Base-by-base conservation (phyloP, 306 rosid genomes). In the Gastrolobium bilobum region DNA sequence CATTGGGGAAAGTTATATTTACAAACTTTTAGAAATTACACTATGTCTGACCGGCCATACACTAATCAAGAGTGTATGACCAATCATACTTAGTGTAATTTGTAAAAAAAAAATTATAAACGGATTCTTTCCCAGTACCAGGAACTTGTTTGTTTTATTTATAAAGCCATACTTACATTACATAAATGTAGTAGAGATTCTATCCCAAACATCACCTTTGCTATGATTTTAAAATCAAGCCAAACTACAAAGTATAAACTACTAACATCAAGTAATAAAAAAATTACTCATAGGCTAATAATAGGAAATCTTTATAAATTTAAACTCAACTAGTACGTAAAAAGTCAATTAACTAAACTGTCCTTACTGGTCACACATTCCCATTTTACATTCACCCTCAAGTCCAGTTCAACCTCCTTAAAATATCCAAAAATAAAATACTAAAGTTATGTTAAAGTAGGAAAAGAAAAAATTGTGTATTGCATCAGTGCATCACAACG, bases 401-500 rank as follows among this genome's bases (percentile, higher is more conserved):
- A 48, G 38, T 14, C 13, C 2, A 14, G n/a, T 7, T 14, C 4
- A 50, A 14, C 59, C 13, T 7, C 4, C n/a, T 51, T n/a, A 51
- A 42, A 46, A 67, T 20, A 14, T 40, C 1, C 3, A 46, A 34
- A 43, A 10, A 48, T 5, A 34, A 33, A 11, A 40, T 60, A 2
- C 3, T 7, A 46, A 4, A 15, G 38, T 2, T 10, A 0, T 46
- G 30, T 34, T 34, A 10, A 48, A 5, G 35, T 15, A 7, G 15
- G 29, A 68, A 68, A 3, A 38, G 6, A 44, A 35, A 34, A 39
- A 15, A 30, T 50, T 2, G 59, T 1, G 56, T 39, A 40, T 31
- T 44, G 81, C 65, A 43, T 34, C 64, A 40, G 14, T 44, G 81
- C 65, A 43, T 34, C 64, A 38, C 50, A 69, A 76, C 7, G 35